Evolutionary conservation across 768 basidiomycete species (phyloP).

Genomic region (Leccinum longicurvipes): DNA sequence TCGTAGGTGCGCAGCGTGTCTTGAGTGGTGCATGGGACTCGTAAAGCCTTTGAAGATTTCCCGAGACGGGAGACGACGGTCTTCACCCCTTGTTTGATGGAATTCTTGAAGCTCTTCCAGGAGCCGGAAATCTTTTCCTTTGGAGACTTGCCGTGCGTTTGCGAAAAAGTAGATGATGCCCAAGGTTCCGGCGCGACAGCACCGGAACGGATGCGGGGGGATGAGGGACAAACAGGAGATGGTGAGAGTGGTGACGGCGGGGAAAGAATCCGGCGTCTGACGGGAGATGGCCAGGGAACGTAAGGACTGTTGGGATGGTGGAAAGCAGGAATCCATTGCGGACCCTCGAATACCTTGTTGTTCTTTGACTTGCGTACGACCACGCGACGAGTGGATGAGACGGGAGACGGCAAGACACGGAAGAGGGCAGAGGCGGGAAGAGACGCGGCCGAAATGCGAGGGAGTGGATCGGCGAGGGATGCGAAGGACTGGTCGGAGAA

Average conservation of each 20-base stretch:
- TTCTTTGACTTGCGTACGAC: constrained; percentile 15
- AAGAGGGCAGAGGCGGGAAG: constrained; percentile 19
- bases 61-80: constrained; percentile 19
- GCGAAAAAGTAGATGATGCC: constrained; percentile 22
- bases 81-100: constrained; percentile 23
- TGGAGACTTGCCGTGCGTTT: constrained; percentile 18
- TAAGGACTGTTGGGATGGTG: constrained; percentile 56
- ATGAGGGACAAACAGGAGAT: constrained; percentile 35
- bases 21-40: constrained; percentile 7
- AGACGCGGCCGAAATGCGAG: constrained; percentile 6
- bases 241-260: constrained; percentile 34
- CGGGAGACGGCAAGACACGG: constrained; percentile 12
- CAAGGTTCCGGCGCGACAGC: constrained; percentile 43
- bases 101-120: constrained; percentile 35
- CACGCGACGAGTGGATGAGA: constrained; percentile 12
- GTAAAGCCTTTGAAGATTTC: constrained; percentile 12
- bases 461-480: constrained; percentile 8
- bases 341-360: constrained; percentile 26
- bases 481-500: constrained; percentile 22
- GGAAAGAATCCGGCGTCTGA: constrained; percentile 41
- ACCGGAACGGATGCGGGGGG: constrained; percentile 35
- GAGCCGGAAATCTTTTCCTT: constrained; percentile 20
- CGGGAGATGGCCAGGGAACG: constrained; percentile 44
- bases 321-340: constrained; percentile 36
- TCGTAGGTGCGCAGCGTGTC: constrained; percentile 10